Percentiles rank a stretch among this genome's conserved stretches.
These are phyloP conservation scores for Kluyveromyces dobzhanskii DNA, from an alignment of 805 yeast species.

Conservation along the genomic window DNA sequence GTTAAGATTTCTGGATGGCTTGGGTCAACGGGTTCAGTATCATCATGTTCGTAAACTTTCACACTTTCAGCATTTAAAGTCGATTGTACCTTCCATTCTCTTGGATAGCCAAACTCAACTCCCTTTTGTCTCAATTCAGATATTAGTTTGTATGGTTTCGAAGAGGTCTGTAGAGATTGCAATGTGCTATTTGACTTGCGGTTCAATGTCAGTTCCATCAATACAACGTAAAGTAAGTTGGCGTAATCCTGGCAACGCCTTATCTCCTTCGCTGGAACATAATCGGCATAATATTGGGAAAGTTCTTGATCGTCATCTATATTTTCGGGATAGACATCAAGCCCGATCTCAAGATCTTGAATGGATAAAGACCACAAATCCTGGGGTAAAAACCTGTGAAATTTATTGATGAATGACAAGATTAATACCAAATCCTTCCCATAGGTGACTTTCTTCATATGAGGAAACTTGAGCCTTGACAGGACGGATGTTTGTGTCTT, in stretches of 20 bases:
- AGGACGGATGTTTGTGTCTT: constrained; percentile 14
- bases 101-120: constrained; percentile 24
- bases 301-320: constrained; percentile 10
- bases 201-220: constrained; percentile 19
- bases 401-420: constrained; percentile 26
- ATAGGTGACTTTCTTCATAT: constrained; percentile 17
- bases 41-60: constrained; percentile 10
- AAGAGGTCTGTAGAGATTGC: constrained; percentile 9
- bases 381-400: constrained; percentile 15
- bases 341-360: constrained; percentile 26
- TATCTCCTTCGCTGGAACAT: constrained; percentile 12
- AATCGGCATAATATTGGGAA: constrained; percentile 18
- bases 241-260: constrained; percentile 20
- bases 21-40: constrained; percentile 15
- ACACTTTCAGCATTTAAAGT: constrained; percentile 2
- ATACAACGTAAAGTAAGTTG: constrained; percentile 20
- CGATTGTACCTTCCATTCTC: constrained; percentile 19
- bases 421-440: constrained; percentile 25
- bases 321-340: constrained; percentile 17
- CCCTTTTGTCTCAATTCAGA: constrained; percentile 16
- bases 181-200: constrained; percentile 7
- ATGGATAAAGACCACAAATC: constrained; percentile 21
- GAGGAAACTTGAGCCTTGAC: constrained; percentile 16
- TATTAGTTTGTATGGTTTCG: constrained; percentile 17
- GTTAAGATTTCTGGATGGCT: constrained; percentile 15